Evolutionary conservation across 441 rosid genomes (phyloP).

Genomic region (Populus hybrid): DNA sequence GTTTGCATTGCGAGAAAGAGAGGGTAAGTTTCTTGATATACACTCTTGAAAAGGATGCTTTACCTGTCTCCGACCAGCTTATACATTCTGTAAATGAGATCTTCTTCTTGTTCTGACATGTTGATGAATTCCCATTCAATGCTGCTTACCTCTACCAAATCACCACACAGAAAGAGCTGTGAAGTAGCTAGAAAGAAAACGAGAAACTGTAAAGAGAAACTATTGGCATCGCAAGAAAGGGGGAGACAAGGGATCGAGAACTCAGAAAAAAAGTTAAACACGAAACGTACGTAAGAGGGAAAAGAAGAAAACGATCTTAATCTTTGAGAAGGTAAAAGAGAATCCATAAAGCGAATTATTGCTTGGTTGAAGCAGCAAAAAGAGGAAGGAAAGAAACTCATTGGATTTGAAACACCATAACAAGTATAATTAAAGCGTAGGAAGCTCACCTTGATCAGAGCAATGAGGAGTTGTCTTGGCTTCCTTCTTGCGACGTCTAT

Average conservation of each 20-base stretch:
- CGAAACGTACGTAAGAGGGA: neutral
- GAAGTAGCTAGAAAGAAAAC: neutral
- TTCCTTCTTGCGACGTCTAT: conserved; percentile 60
- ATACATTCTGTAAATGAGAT: conserved; percentile 81
- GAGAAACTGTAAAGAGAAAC: neutral
- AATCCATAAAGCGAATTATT: too few relatives aligned
- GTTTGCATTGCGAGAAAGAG: too few relatives aligned
- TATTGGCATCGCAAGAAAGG: neutral
- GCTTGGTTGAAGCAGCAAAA: too few relatives aligned
- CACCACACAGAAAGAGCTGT: neutral
- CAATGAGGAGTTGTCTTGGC: conserved; percentile 37
- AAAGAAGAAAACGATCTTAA: too few relatives aligned
- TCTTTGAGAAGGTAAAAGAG: too few relatives aligned
- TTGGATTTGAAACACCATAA: neutral
- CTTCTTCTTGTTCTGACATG: conserved; percentile 93
- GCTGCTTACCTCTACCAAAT: conserved; percentile 76
- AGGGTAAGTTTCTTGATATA: neutral
- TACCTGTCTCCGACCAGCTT: conserved; percentile 89
- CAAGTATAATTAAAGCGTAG: neutral
- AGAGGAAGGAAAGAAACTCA: too few relatives aligned
- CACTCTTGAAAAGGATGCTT: neutral
- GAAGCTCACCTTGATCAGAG: conserved; percentile 50
- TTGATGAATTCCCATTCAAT: conserved; percentile 80
- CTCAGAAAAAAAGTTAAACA: too few relatives aligned
- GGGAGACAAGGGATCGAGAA: too few relatives aligned